Conservation (phyloP, 2,329 filamentous ascomycete species). For the Colletotrichum cordylinicola region DNA sequence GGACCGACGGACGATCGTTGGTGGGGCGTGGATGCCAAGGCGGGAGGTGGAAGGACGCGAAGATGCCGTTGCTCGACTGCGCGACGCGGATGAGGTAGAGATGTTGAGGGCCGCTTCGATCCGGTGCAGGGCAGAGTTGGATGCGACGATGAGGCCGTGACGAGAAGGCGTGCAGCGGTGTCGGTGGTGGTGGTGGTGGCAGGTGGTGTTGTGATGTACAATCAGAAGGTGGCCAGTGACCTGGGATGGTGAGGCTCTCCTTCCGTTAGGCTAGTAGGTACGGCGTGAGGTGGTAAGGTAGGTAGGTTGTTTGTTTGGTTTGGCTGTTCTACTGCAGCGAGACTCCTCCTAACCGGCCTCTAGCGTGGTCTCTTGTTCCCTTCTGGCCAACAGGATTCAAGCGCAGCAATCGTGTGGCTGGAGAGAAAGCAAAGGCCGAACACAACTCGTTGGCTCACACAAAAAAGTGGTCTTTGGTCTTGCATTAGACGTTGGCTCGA, state of each 20-base stretch:
- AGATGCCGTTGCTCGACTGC: neutral
- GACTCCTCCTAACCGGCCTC: neutral
- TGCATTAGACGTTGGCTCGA: conserved; percentile 23
- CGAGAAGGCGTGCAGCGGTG: neutral
- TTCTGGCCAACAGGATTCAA: neutral
- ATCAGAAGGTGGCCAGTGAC: neutral
- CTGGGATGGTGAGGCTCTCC: conserved; percentile 8
- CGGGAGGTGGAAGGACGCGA: neutral
- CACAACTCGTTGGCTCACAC: neutral
- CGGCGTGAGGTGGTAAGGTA: neutral
- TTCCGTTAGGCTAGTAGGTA: neutral
- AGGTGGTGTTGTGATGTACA: neutral
- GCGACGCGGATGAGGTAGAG: neutral
- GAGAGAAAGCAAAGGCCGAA: neutral
- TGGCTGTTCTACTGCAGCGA: neutral
- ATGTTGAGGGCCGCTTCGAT: neutral
- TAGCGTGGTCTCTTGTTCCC: neutral
- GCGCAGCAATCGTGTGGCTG: conserved; percentile 14
- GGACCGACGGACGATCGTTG: conserved; percentile 9
- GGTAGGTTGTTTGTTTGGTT: neutral
- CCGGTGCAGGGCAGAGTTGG: neutral
- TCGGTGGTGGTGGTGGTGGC: neutral
- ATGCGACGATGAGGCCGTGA: neutral
- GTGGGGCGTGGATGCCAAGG: conserved; percentile 20
- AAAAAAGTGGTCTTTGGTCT: conserved; percentile 8